Base-by-base conservation (phyloP, 179 eudicot genomes). In the Corrigiola litoralis region DNA sequence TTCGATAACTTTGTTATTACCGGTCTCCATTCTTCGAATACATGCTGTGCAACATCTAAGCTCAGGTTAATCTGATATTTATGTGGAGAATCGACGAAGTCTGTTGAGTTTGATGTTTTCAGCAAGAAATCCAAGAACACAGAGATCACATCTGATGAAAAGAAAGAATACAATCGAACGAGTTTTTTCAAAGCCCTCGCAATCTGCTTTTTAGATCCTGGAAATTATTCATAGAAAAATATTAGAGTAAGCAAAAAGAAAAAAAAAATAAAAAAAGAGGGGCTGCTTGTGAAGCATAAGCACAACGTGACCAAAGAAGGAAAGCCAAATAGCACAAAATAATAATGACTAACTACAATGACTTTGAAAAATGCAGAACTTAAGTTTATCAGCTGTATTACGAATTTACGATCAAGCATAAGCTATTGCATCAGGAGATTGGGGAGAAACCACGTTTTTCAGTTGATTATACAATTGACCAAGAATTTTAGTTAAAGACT, bases 21-120 rank as follows among this genome's bases (percentile, higher is more conserved):
- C 63, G 92, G 78, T 72, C 81, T 87, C 96, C 98, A 92, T 62
- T 82, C 84, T 71, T 82, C 88, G 78, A 80, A 77, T 31, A 60
- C 80, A 67, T 75, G 65, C 62, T 77, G 77, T 42, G 67, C 61
- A 55, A 58, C 77, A 60, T 77, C 76, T 49, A 75, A 29, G 56
- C 42, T 38, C 60, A 72, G 24, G 55, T 62, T 74, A 52, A 70
- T 70, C 65, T 72, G 76, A 64, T 71, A 42, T 63, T 63, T 67
- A 20, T 82, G 73, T n/a, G 70, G 72, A 38, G 65, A 60, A 65
- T 70, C 81, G 46, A 65, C 18, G 21, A 63, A n/a, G 38, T 81
- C 74, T 52, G 59, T 52, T 31, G 87, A 71, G 55, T 80, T 79
- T 59, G 83, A 74, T 61, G 77, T 71, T 69, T 75, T 80, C 54